Evolutionary conservation across 106 monocot genomes (phyloP), one percentile per base, ranked within the genome.

Genomic region (Acorus calamus): DNA sequence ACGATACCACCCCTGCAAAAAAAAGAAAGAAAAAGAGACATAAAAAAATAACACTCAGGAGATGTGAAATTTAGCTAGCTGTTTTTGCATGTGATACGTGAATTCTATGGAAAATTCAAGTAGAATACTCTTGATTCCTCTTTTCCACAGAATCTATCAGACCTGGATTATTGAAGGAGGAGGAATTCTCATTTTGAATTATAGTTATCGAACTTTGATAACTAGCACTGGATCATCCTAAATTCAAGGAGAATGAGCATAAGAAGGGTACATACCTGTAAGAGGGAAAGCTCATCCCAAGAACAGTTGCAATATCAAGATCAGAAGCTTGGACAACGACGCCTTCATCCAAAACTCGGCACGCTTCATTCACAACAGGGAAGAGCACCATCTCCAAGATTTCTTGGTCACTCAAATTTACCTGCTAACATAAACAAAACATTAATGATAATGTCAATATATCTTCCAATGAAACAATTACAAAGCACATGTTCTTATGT

Each of bases 321-420:
- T 93, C 93, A 44, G 93, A 86, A 48, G 93, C 76, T 71, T 76
- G 77, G 59, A 78, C 55, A 14, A 93, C 85, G 55, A 93, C 69
- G 42, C 78, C 74, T 89, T 93, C 93, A 77, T 83, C 93, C 80
- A 93, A 73, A 42, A 93, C 88, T 65, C 89, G 80, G 58, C 93
- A 89, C 54, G 93, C 93, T 70, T 93, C 93, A 52, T 93, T 93
- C 3, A 93, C 76, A 14, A 81, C 80, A 12, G 93, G 93, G 61
- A 93, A 93, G 81, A 93, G 83, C 72, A 89, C 47, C 89, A 93
- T 93, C 78, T 93, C 93, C 76, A 93, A 52, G 63, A 93, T 83
- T n/a, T 93, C 93, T 77, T 79, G 77, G 62, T 94, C 86, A 6
- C 69, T 84, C 11, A 89, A 52, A 66, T 7, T 89, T 61, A 89